These are phyloP conservation scores for Raphidocelis subcapitata DNA, from an alignment of 139 green algal species.

Conservation along the genomic window DNA sequence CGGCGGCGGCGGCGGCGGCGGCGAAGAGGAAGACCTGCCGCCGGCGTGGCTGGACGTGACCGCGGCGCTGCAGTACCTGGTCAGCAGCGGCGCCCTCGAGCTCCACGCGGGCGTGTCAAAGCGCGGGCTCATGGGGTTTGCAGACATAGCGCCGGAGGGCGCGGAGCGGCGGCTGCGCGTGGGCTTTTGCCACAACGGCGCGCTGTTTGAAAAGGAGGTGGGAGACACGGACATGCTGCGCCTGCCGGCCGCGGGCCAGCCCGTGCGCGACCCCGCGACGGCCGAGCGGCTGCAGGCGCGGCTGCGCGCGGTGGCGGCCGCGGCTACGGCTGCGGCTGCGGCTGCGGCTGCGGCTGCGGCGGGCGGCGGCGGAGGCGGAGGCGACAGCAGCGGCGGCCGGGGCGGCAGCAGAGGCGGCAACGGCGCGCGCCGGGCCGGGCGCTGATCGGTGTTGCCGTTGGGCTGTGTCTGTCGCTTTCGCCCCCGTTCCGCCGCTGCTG, in stretches of 20 bases:
- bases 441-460: too few species aligned
- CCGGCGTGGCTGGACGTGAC: slow-evolving; percentile 47
- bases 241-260: slow-evolving; percentile 24
- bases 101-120: slow-evolving; percentile 49
- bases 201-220: slow-evolving; percentile 36
- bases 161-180: slow-evolving; percentile 46
- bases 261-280: slow-evolving; percentile 14
- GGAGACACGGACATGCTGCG: slow-evolving; percentile 33
- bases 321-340: too few species aligned
- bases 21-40: slow-evolving; percentile 7
- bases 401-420: too few species aligned
- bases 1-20: slow-evolving; percentile 16
- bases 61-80: slow-evolving; percentile 56
- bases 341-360: too few species aligned
- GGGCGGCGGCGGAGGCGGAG: too few species aligned
- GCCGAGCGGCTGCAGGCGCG: slow-evolving; percentile 1
- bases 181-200: slow-evolving; percentile 26
- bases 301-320: too few species aligned
- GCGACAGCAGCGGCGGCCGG: too few species aligned
- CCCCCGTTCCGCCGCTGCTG: too few species aligned
- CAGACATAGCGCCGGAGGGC: slow-evolving; percentile 32
- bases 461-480: too few species aligned
- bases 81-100: slow-evolving; percentile 36
- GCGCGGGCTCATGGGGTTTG: slow-evolving; percentile 58
- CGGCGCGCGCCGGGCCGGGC: too few species aligned